Evolutionary conservation across 177 flowering plant genomes (phyloP), one percentile per base, ranked within the genome.

Genomic region (Tripterygium wilfordii): DNA sequence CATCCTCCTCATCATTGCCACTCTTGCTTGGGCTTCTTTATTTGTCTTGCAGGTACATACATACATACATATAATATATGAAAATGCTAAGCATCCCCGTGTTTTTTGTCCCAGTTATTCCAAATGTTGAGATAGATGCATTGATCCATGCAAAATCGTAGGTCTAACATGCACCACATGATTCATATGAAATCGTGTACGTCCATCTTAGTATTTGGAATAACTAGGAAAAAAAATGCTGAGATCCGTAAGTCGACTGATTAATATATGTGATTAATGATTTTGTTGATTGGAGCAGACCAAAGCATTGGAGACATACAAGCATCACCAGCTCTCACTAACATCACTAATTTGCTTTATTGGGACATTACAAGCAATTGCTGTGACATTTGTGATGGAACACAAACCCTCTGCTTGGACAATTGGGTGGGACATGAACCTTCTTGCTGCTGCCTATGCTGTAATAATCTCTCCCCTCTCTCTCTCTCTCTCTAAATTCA

Each of bases 381-480:
- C 69, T 18, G 94, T 85, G 36, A 86, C 94, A 10, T 76, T 88
- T 42, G 86, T 75, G 0, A 74, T 76, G 86, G 96, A 88, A 37
- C 88, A 75, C 55, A 65, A 56, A 9, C 35, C 72, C 49, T 44
- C 73, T 29, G 88, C 58, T 17, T 88, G 96, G 94, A 33, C 48
- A 25, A 77, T 85, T 59, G 88, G 94, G 13, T n/a, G n/a, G n/a
- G n/a, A n/a, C n/a, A n/a, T n/a, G n/a, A n/a, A n/a, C n/a, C n/a
- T n/a, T n/a, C n/a, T 88, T 24, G 88, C 96, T 48, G 85, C 91
- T 41, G 88, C 94, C 49, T 88, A 85, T 58, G 81, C 91, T 60
- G 96, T 88, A 63, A 69, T 53, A 31, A 45, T n/a, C 54, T 51
- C 58, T 57, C 42, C 45, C 41, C 56, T 51, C 51, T 44, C 27